Base-by-base conservation (phyloP, 495 filamentous ascomycete genomes). In the Friedmanniomyces endolithicus region DNA sequence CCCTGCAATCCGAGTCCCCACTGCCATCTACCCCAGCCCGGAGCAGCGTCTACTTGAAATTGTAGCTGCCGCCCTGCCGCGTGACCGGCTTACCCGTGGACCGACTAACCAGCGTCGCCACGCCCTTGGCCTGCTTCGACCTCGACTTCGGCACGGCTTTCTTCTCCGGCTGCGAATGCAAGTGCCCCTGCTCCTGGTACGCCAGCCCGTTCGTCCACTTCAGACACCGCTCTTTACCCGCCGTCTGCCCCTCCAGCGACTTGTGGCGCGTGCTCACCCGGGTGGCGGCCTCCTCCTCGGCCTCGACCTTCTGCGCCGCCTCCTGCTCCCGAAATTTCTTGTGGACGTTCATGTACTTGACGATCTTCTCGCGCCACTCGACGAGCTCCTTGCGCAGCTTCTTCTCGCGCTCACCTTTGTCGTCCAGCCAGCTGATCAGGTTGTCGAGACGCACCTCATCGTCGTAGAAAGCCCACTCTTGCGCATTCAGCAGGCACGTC, bases 401-500 rank as follows among this genome's bases (percentile, higher is more conserved):
- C 33, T 80, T 68, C 68, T 98, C 92, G 33, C 92, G 86, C 35
- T 80, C 70, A 0, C 92, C 92, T 24, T 85, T 83, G 8, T 81
- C 72, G 63, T 98, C 92, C 6, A 98, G 75, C 92, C 92, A 98
- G 25, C 75, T 78, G 49, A 96, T 78, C 16, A 97, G 78, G 53
- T 75, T 76, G 46, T 90, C 88, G 7, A 98, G 67, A 22, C 81
- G 72, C 20, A 82, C 77, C 0, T 88, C 81, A 1, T 90, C 83
- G 46, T 92, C 85, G 65, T 86, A 87, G 71, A 85, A 98, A 14
- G 85, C 92, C 87, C 90, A 97, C 66, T 96, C 85, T 11, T 71
- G 71, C 1, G 92, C 89, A 57, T 76, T 82, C 31, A 78, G 80
- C 0, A 96, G 77, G 61, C 82, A 82, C 0, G 88, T 95, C 14